Percentiles rank a stretch among this genome's conserved stretches.
These are phyloP conservation scores for Pleurozium schreberi DNA, from an alignment of 225 moss, liverwort and hornwort genomes.

Conservation along the genomic window DNA sequence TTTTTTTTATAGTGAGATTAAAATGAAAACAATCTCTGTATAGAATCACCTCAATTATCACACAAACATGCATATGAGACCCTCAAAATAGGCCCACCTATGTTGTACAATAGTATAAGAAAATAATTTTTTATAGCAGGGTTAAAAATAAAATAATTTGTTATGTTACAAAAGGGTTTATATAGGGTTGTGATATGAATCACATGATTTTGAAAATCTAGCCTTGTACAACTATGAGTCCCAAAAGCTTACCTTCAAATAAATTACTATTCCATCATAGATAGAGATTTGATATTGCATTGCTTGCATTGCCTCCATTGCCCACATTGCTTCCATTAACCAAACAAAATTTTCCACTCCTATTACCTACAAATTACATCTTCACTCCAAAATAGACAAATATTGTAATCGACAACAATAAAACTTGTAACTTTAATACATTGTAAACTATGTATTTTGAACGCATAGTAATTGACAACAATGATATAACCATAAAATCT, in stretches of 20 bases:
- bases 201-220: neutral
- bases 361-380: neutral
- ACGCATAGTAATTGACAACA: neutral
- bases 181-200: neutral
- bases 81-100: rapidly evolving
- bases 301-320: neutral
- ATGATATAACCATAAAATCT: neutral
- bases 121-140: neutral
- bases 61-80: neutral
- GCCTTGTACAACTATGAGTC: neutral
- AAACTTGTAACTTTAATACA: too few species aligned
- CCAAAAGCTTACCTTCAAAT: neutral
- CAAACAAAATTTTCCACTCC: neutral
- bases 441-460: too few species aligned
- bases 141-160: neutral
- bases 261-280: rapidly evolving
- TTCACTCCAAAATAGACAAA: neutral
- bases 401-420: neutral
- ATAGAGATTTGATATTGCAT: neutral
- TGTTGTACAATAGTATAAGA: neutral
- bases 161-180: neutral
- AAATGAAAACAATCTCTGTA: too few species aligned
- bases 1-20: too few species aligned
- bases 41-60: too few species aligned
- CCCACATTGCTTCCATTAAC: neutral